These are phyloP conservation scores for Pseudocercospora cruenta DNA, from an alignment of 2,329 filamentous ascomycete genomes.

Conservation along the genomic window DNA sequence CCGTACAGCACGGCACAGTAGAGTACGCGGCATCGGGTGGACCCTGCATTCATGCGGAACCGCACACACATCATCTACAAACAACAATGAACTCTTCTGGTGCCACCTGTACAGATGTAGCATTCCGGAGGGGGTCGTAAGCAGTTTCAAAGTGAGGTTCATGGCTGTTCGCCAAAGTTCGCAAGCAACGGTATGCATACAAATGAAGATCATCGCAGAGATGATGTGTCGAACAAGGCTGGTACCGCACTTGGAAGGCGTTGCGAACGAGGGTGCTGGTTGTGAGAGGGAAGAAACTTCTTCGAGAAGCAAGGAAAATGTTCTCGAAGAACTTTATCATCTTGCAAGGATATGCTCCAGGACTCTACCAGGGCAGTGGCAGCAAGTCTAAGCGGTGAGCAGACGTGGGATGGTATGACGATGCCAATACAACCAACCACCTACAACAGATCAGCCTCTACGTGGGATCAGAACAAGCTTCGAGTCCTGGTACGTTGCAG, in stretches of 20 bases:
- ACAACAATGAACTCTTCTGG: neutral
- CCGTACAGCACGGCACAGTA: no score
- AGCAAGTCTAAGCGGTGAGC: conserved; percentile 2
- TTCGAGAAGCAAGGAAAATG: neutral
- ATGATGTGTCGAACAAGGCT: neutral
- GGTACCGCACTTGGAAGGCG: neutral
- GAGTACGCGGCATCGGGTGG: neutral
- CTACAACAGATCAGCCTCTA: neutral
- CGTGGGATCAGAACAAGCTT: neutral
- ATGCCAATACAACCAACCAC: conserved; percentile 3
- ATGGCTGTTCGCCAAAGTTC: neutral
- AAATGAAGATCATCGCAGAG: neutral
- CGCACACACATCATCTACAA: neutral
- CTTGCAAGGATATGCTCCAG: neutral
- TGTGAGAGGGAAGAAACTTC: neutral
- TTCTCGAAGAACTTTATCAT: conserved; percentile 2
- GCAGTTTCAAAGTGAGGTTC: neutral
- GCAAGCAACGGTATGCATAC: neutral
- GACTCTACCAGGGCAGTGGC: neutral
- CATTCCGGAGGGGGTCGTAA: neutral
- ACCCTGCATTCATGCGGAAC: conserved; percentile 1
- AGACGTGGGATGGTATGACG: neutral
- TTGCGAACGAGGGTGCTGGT: neutral
- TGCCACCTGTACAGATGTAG: neutral
- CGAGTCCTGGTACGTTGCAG: neutral